phyloP scores from a whole-genome alignment of 768 basidiomycete species.

The Termitomyces titanicus region DNA sequence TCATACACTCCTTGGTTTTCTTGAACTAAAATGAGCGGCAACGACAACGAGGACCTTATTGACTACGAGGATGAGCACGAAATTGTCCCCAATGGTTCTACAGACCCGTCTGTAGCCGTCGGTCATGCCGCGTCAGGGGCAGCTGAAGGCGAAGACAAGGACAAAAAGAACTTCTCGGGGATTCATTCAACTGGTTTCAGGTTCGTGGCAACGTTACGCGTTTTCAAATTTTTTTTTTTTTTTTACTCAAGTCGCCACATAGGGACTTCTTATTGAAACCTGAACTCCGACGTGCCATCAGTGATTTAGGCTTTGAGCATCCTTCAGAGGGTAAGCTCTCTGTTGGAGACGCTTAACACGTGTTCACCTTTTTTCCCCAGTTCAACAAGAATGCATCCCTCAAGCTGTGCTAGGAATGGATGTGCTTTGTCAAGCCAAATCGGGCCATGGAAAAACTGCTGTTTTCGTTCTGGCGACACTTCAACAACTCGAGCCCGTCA shows the following conservation, averaged over 20 bases:
- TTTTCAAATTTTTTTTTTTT: neutral
- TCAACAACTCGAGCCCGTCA: conserved; percentile 96
- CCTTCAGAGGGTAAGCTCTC: conserved; percentile 88
- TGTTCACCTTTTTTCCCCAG: conserved; percentile 35
- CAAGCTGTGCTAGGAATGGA: conserved; percentile 99
- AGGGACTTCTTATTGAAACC: conserved; percentile 99
- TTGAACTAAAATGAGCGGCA: conserved; percentile 58
- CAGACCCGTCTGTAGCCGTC: conserved; percentile 41
- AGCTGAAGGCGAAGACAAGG: conserved; percentile 65
- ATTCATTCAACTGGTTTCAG: conserved; percentile 99
- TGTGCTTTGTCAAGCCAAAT: conserved; percentile 98
- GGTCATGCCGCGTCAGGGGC: conserved; percentile 44
- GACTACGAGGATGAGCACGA: conserved; percentile 94
- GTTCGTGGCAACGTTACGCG: conserved; percentile 37
- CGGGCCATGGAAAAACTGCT: conserved; percentile 97
- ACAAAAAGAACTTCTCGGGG: conserved; percentile 98
- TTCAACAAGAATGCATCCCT: conserved; percentile 99
- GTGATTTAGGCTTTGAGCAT: conserved; percentile 99
- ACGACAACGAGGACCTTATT: conserved; percentile 90
- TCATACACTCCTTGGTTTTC: conserved; percentile 24
- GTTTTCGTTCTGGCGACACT: conserved; percentile 98
- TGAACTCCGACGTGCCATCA: conserved; percentile 94
- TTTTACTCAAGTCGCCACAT: conserved; percentile 12
- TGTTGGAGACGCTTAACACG: neutral
- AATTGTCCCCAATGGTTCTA: conserved; percentile 57